Evolutionary conservation across 2,329 filamentous ascomycete genomes (phyloP).

Genomic region (Grosmannia serpens): DNA sequence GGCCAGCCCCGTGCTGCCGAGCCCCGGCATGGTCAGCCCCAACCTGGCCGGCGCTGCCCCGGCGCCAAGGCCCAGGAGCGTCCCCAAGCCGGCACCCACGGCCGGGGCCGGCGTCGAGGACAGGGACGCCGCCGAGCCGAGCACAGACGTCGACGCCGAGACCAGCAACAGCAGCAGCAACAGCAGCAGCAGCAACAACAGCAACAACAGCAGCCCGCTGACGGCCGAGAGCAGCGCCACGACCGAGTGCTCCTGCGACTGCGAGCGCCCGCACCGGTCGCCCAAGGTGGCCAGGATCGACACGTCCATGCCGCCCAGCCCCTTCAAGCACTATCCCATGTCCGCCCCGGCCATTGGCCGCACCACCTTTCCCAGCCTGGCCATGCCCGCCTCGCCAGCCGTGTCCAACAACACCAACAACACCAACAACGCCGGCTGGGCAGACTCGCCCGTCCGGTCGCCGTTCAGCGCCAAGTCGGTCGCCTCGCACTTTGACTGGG

Average conservation of each 20-base stretch:
- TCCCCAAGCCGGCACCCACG: neutral
- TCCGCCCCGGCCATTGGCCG: constrained; percentile 49
- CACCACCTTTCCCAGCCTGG: constrained; percentile 53
- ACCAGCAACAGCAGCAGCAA: neutral
- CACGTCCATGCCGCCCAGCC: constrained; percentile 31
- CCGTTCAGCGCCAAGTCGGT: constrained; percentile 59
- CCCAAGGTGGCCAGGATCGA: constrained; percentile 27
- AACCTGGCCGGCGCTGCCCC: neutral
- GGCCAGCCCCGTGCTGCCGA: constrained; percentile 21
- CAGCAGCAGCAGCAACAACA: constrained; percentile 18
- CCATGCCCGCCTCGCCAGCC: constrained; percentile 65
- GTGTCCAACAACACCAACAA: constrained; percentile 34
- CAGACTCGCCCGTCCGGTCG: constrained; percentile 62
- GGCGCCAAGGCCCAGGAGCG: neutral
- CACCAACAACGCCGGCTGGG: constrained; percentile 8
- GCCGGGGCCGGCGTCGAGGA: no score
- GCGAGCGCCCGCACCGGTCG: constrained; percentile 39
- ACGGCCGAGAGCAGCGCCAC: constrained; percentile 21
- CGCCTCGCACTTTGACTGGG: constrained; percentile 70
- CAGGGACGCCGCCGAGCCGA: no score
- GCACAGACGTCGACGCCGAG: neutral
- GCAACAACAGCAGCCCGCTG: constrained; percentile 17
- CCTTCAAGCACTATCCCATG: constrained; percentile 43
- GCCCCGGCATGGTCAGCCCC: constrained; percentile 3
- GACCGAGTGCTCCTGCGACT: constrained; percentile 35